Evolutionary conservation across 1,284 basidiomycete genomes (phyloP), one percentile per base, ranked within the genome.

Genomic region (Puccinia novopanici): DNA sequence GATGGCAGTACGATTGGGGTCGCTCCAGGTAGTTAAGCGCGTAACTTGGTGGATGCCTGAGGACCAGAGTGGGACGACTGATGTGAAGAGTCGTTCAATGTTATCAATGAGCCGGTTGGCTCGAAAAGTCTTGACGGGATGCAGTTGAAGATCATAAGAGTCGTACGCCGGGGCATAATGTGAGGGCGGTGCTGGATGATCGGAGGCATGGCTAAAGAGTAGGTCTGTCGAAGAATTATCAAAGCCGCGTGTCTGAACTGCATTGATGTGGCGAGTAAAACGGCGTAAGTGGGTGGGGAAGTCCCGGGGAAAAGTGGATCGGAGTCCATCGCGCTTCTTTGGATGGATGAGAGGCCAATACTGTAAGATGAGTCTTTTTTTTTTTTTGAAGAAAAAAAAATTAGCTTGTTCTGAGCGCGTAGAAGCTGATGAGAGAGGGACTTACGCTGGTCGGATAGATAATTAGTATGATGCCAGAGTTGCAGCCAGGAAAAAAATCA

Each of bases 111-210:
- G 57, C 40, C 59, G 40, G 24, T 59, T 45, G 17, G 73, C 57
- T 30, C 73, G 73, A 45, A 59, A 75, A 17, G 57, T 30, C 30
- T 17, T 61, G 40, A 45, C 30, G 57, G 73, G 73, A 61, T 75
- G 57, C 40, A 61, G 34, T 63, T 75, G 52, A 45, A 75, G 73
- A 50, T 75, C 73, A 75, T 75, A 75, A 27, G 55, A 63, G 50
- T 75, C 73, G 42, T 75, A 24, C 24, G 71, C 71, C 37, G 71
- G 71, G 4, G 15, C 71, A 40, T 73, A 57, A 40, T 37, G 34
- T n/a, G 57, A 40, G 6, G 73, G 73, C 22, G 73, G 55, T 50
- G 27, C 9, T 22, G 73, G 73, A n/a, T 75, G 55, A 30, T 75
- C 48, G 30, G 73, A 48, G 15, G 42, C 6, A 48, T n/a, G 37